phyloP scores from a whole-genome alignment of 345 rosid genomes.

The Combretum micranthum region DNA sequence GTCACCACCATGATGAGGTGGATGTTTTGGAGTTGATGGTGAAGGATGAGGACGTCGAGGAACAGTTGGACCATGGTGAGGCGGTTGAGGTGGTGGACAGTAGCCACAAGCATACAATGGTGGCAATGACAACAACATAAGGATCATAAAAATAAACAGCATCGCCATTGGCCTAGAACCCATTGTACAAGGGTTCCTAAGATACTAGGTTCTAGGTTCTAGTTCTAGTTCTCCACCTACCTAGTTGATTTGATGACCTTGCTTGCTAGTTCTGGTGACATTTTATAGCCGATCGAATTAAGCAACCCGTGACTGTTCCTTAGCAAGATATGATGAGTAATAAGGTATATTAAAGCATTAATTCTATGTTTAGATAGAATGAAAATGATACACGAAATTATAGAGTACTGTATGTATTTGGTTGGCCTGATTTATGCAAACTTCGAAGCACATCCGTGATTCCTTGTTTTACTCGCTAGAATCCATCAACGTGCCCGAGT shows the following conservation, averaged over 20 bases:
- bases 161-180: constrained; percentile 10
- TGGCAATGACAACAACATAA: constrained; percentile 13
- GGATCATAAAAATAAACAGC: constrained; percentile 11
- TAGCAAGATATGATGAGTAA: too few species aligned
- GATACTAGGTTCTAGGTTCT: neutral
- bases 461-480: neutral
- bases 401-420: too few species aligned
- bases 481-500: too few species aligned
- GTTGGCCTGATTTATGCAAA: neutral
- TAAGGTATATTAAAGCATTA: too few species aligned
- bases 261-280: neutral
- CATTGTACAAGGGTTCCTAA: constrained; percentile 6
- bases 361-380: too few species aligned
- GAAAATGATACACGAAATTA: too few species aligned
- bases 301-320: too few species aligned
- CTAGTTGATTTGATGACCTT: neutral
- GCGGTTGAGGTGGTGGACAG: constrained; percentile 12
- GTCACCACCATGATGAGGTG: constrained; percentile 11
- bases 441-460: constrained; percentile 5
- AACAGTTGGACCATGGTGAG: constrained; percentile 5
- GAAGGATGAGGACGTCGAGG: constrained; percentile 10
- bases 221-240: too few species aligned
- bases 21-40: neutral
- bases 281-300: constrained; percentile 1
- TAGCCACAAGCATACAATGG: constrained; percentile 14